Conservation (phyloP, 73 alveolate genomes). For the Tetrahymena borealis region DNA sequence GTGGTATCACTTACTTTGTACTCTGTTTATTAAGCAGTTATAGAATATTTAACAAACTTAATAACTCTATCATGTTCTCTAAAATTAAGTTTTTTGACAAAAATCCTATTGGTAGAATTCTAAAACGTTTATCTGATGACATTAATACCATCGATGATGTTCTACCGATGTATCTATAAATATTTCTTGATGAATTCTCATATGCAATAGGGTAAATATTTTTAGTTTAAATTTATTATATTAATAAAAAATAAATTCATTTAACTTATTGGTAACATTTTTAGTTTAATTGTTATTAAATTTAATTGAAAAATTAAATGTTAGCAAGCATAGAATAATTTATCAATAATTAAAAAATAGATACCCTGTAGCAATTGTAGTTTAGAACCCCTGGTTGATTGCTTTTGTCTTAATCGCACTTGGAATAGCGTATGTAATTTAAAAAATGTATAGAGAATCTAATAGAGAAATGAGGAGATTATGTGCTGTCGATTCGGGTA, state of each 20-base stretch:
- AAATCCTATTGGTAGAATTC: slow-evolving; percentile 22
- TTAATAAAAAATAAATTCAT: too few species aligned
- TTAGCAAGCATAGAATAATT: slow-evolving; percentile 20
- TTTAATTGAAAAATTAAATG: not conserved
- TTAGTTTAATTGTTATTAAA: too few species aligned
- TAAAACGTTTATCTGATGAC: slow-evolving; percentile 22
- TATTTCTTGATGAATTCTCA: too few species aligned
- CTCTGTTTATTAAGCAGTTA: slow-evolving; percentile 5
- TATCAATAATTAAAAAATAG: too few species aligned
- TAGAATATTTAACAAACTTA: slow-evolving; percentile 10
- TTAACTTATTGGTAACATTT: too few species aligned
- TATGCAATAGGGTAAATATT: too few species aligned
- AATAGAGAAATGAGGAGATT: slow-evolving; percentile 27
- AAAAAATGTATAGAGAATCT: slow-evolving; percentile 9
- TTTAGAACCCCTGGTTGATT: slow-evolving; percentile 15
- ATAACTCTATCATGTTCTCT: slow-evolving; percentile 8
- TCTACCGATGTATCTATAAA: slow-evolving; percentile 18
- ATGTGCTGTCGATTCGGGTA: slow-evolving; percentile 9
- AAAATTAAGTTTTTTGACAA: slow-evolving; percentile 21
- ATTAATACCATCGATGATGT: slow-evolving; percentile 15
- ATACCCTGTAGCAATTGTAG: slow-evolving; percentile 7
- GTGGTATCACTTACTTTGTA: too few species aligned
- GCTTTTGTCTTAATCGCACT: not conserved
- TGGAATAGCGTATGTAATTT: not conserved
- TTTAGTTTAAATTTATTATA: too few species aligned